These are phyloP conservation scores for Rubia peregrina DNA, from an alignment of 305 asterid genomes.

Conservation along the genomic window DNA sequence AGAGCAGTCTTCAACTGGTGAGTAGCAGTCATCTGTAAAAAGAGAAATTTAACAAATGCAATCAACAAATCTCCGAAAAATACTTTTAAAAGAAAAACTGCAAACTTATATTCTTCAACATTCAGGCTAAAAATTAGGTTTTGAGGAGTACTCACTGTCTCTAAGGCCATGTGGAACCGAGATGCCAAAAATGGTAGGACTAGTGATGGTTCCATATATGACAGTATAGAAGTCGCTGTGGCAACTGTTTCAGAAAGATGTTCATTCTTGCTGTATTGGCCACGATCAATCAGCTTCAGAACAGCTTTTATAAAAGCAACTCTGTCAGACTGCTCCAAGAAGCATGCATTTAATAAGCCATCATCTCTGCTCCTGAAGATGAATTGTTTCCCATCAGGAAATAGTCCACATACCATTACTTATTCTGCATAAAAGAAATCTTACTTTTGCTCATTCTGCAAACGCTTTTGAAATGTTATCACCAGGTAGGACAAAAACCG, in stretches of 20 bases:
- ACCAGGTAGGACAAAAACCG: slow-evolving; percentile 83
- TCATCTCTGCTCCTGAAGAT: slow-evolving; percentile 62
- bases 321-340: slow-evolving; percentile 68
- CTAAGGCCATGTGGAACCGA: slow-evolving; percentile 98
- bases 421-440: slow-evolving; percentile 23
- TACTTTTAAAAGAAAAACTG: neutral
- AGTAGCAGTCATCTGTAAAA: slow-evolving; percentile 89
- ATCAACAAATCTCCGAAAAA: slow-evolving; percentile 7
- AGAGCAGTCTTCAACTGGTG: slow-evolving; percentile 99
- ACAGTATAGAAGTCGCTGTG: slow-evolving; percentile 82
- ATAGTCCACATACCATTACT: slow-evolving; percentile 14
- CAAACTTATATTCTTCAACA: slow-evolving; percentile 6
- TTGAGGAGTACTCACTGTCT: slow-evolving; percentile 60
- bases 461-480: slow-evolving; percentile 65
- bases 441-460: slow-evolving; percentile 89
- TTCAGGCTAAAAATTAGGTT: neutral
- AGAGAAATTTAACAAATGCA: slow-evolving; percentile 18
- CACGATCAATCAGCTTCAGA: slow-evolving; percentile 93
- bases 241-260: slow-evolving; percentile 96
- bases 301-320: slow-evolving; percentile 64
- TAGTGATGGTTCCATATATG: slow-evolving; percentile 86
- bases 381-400: slow-evolving; percentile 31
- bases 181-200: slow-evolving; percentile 89
- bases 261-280: slow-evolving; percentile 94
- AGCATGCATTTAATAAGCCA: slow-evolving; percentile 38